Percentiles rank a stretch among this genome's conserved stretches.
Conservation (phyloP, 1,284 basidiomycete species). For the Ceratorhiza oryzae-sativae region DNA sequence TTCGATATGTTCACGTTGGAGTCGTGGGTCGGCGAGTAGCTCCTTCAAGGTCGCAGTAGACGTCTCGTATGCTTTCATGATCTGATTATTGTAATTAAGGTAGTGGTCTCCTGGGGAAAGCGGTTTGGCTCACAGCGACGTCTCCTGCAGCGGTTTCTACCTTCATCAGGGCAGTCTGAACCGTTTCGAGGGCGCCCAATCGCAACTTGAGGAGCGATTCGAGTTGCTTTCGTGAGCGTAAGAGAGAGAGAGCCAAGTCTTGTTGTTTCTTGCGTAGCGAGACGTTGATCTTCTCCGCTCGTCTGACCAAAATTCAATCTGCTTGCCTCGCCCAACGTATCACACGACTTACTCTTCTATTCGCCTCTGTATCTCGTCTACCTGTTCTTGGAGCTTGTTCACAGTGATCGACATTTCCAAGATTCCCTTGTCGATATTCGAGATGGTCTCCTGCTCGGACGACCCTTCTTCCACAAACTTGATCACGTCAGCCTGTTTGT, state of each 20-base stretch:
- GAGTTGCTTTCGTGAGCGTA: constrained; percentile 80
- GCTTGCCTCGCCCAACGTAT: neutral
- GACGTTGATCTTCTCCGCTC: constrained; percentile 67
- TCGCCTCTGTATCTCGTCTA: constrained; percentile 68
- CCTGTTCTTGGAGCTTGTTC: constrained; percentile 67
- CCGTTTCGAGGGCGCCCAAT: constrained; percentile 71
- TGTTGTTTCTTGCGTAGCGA: constrained; percentile 76
- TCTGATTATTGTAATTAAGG: constrained; percentile 55
- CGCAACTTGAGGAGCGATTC: constrained; percentile 81
- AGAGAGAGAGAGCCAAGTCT: constrained; percentile 72
- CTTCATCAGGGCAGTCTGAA: constrained; percentile 77
- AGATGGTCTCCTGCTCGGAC: constrained; percentile 60
- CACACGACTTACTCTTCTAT: constrained; percentile 68
- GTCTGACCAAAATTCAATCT: constrained; percentile 54
- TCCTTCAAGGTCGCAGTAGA: constrained; percentile 77
- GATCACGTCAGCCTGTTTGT: constrained; percentile 54
- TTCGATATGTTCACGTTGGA: constrained; percentile 80
- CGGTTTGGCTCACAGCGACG: constrained; percentile 67
- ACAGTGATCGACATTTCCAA: constrained; percentile 76
- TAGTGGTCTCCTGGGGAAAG: constrained; percentile 3
- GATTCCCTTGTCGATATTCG: constrained; percentile 74
- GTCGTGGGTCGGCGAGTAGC: constrained; percentile 79
- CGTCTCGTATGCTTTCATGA: constrained; percentile 84
- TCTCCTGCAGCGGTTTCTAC: constrained; percentile 90
- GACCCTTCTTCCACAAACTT: constrained; percentile 66